Evolutionary conservation across 371 early-diverging fungal species (phyloP).

Genomic region (Vairimorpha necatrix): DNA sequence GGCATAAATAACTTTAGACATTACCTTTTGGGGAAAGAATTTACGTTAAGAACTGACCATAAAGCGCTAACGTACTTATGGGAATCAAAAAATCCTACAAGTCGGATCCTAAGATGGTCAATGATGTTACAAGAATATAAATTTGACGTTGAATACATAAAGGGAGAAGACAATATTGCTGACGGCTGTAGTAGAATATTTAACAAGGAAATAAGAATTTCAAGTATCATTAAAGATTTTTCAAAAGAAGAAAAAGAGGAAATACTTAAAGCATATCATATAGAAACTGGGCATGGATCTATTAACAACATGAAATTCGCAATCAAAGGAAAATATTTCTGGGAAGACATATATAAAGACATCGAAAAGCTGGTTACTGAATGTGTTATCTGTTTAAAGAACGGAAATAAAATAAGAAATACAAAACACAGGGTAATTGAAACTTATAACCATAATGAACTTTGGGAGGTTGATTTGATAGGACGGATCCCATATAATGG

Average conservation of each 20-base stretch:
- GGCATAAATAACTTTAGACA: neutral
- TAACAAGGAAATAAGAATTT: too few species aligned
- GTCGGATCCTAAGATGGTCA: conserved; percentile 4
- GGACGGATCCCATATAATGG: too few species aligned
- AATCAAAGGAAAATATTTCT: conserved; percentile 10
- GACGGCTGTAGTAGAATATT: conserved; percentile 8
- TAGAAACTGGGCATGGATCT: conserved; percentile 14
- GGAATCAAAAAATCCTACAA: neutral
- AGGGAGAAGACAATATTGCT: conserved; percentile 21
- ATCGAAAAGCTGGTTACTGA: too few species aligned
- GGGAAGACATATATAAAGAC: conserved; percentile 24
- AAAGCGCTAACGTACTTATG: neutral
- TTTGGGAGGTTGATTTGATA: too few species aligned
- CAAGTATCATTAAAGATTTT: too few species aligned
- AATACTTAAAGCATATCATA: neutral
- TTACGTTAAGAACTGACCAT: conserved; percentile 1
- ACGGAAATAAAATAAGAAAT: too few species aligned
- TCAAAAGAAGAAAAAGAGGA: neutral
- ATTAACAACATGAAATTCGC: conserved; percentile 24
- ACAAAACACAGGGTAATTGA: too few species aligned
- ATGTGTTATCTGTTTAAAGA: too few species aligned
- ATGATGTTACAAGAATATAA: conserved; percentile 1
- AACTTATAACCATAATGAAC: too few species aligned
- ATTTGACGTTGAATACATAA: conserved; percentile 15
- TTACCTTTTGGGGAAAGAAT: conserved; percentile 8